These are phyloP conservation scores for Metarhizium brunneum DNA, from an alignment of 2,329 filamentous ascomycete genomes.

Conservation along the genomic window DNA sequence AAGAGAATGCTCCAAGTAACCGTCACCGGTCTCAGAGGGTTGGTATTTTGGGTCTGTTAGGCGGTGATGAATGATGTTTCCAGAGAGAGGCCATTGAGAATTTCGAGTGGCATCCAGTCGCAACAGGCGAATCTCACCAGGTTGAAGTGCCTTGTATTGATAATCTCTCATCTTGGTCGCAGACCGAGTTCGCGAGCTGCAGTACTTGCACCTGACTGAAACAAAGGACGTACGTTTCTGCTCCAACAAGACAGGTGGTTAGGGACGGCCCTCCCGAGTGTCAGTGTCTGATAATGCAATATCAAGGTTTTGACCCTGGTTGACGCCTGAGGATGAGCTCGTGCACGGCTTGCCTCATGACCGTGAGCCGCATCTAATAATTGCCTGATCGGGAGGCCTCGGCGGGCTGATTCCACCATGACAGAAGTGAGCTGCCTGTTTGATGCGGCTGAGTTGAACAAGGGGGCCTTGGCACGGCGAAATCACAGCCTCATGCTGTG, in stretches of 20 bases:
- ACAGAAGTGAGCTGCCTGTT: neutral
- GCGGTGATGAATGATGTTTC: conserved; percentile 6
- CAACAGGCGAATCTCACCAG: conserved; percentile 7
- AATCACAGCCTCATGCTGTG: neutral
- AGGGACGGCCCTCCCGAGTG: too few species aligned
- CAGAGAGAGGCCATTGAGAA: neutral
- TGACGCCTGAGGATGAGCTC: neutral
- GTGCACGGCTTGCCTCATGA: neutral
- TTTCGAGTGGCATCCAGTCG: conserved; percentile 1
- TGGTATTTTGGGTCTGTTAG: conserved; percentile 1
- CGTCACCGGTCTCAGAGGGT: neutral
- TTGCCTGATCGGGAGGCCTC: neutral
- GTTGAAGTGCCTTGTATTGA: conserved; percentile 1
- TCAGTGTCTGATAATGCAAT: neutral
- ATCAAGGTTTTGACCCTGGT: neutral
- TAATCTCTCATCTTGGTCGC: conserved; percentile 2
- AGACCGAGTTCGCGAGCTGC: neutral
- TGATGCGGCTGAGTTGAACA: neutral
- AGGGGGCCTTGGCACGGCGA: neutral
- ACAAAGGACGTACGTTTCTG: neutral
- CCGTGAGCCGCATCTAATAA: neutral
- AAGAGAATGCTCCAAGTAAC: conserved; percentile 1
- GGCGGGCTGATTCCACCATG: neutral
- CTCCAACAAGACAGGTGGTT: neutral
- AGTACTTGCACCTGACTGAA: neutral